A percentile compares a stretch with the other conserved stretches of the same genome.
Evolutionary conservation across 2,329 filamentous ascomycete species (phyloP).

Genomic region (Didymella pomorum): DNA sequence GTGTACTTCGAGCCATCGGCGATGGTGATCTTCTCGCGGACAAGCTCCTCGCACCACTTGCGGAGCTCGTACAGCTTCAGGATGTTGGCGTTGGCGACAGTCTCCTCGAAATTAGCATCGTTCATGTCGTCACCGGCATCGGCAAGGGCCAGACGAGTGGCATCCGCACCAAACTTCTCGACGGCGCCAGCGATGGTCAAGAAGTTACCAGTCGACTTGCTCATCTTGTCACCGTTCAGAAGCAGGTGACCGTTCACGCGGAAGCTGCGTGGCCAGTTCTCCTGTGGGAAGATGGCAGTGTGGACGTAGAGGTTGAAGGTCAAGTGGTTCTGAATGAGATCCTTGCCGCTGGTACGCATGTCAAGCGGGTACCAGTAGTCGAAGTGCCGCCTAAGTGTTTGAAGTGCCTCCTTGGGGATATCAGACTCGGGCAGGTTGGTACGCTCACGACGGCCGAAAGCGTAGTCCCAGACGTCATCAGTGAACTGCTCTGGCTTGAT

Average conservation of each 20-base stretch:
- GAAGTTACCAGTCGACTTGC: slow-evolving; percentile 97
- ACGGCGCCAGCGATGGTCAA: slow-evolving; percentile 86
- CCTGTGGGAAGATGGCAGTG: slow-evolving; percentile 82
- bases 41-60: slow-evolving; percentile 90
- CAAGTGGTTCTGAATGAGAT: slow-evolving; percentile 75
- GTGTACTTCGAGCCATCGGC: slow-evolving; percentile 54
- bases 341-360: slow-evolving; percentile 87
- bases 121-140: slow-evolving; percentile 94
- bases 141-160: slow-evolving; percentile 86
- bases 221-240: slow-evolving; percentile 98
- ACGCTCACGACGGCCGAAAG: slow-evolving; percentile 81
- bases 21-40: slow-evolving; percentile 65
- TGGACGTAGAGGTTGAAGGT: slow-evolving; percentile 97
- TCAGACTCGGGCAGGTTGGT: slow-evolving; percentile 73
- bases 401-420: slow-evolving; percentile 76
- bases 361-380: slow-evolving; percentile 98
- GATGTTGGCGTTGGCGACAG: slow-evolving; percentile 90
- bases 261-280: slow-evolving; percentile 88
- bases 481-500: slow-evolving; percentile 86
- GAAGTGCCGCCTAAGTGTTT: slow-evolving; percentile 87
- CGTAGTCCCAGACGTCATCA: slow-evolving; percentile 95
- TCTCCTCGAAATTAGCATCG: slow-evolving; percentile 97
- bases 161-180: slow-evolving; percentile 93
- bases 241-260: slow-evolving; percentile 92
- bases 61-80: slow-evolving; percentile 82